Percentiles rank a stretch among this genome's conserved stretches.
These are phyloP conservation scores for Colletotrichum tanaceti DNA, from an alignment of 2,329 filamentous ascomycete genomes.

Conservation along the genomic window DNA sequence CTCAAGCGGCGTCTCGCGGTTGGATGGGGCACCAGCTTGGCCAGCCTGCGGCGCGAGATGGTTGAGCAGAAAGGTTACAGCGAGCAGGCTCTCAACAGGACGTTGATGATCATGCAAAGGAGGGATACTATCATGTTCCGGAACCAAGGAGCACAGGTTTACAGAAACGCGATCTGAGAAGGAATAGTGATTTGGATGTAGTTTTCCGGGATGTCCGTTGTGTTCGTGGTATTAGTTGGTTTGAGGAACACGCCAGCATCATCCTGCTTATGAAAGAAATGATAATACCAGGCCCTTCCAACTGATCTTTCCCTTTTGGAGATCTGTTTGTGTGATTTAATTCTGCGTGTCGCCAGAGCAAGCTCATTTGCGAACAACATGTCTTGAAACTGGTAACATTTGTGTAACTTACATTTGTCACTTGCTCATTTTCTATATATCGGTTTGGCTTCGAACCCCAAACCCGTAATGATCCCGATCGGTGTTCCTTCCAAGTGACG, in stretches of 20 bases:
- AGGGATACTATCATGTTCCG: conserved; percentile 87
- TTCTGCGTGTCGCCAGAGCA: not conserved
- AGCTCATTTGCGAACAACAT: not conserved
- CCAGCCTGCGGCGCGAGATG: conserved; percentile 88
- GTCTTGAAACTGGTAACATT: no score
- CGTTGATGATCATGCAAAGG: conserved; percentile 86
- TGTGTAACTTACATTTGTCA: no score
- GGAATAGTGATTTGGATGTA: not conserved
- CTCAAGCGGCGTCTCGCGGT: conserved; percentile 88
- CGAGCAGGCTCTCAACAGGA: conserved; percentile 85
- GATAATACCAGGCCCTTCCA: conserved; percentile 28
- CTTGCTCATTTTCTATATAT: no score
- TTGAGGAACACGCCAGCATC: conserved; percentile 18
- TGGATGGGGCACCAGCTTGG: conserved; percentile 92
- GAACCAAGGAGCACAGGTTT: conserved; percentile 80
- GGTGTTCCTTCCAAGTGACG: not conserved
- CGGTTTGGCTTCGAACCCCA: no score
- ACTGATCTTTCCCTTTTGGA: not conserved
- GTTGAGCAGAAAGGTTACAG: conserved; percentile 91
- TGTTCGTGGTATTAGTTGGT: not conserved
- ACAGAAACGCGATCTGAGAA: conserved; percentile 74
- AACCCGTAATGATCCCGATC: not conserved
- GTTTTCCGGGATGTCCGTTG: not conserved
- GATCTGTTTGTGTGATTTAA: not conserved
- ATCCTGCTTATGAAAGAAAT: conserved; percentile 36